These are phyloP conservation scores for Globisporangium okanoganense DNA, from an alignment of 352 stramenopile genomes.

Conservation along the genomic window DNA sequence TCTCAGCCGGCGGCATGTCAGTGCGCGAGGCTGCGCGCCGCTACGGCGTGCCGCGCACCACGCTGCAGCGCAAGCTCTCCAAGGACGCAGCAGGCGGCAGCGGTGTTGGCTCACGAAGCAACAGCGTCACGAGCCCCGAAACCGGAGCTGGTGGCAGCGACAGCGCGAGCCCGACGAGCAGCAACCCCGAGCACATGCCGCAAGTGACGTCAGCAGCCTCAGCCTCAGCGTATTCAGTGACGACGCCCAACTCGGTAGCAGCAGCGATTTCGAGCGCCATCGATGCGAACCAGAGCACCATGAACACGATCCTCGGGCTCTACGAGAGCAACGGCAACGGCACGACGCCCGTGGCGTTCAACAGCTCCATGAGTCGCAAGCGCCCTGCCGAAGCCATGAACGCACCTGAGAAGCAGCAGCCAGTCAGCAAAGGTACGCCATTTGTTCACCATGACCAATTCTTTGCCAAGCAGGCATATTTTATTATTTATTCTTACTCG, in stretches of 20 bases:
- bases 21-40: slow-evolving; percentile 70
- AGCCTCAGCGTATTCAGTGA: background rate
- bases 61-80: slow-evolving; percentile 64
- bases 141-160: background rate
- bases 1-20: slow-evolving; percentile 52
- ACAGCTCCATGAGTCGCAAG: slow-evolving; percentile 27
- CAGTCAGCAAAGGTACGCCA: slow-evolving; percentile 25
- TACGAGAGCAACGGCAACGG: slow-evolving; percentile 18
- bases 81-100: slow-evolving; percentile 17
- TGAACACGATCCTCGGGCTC: slow-evolving; percentile 13
- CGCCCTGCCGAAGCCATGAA: slow-evolving; percentile 39
- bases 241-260: background rate
- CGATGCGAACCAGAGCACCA: slow-evolving; percentile 13
- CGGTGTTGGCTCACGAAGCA: slow-evolving; percentile 8
- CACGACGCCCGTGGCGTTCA: slow-evolving; percentile 1
- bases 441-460: too few relatives aligned
- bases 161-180: slow-evolving; percentile 17
- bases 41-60: slow-evolving; percentile 67
- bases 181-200: background rate
- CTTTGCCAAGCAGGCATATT: background rate
- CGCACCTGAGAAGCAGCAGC: slow-evolving; percentile 6
- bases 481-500: background rate
- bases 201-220: background rate
- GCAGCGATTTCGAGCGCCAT: slow-evolving; percentile 8
- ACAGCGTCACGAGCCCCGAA: slow-evolving; percentile 13